Evolutionary conservation across 2,329 filamentous ascomycete species (phyloP), one percentile per base, ranked within the genome.

Genomic region (Volutella citrinella): DNA sequence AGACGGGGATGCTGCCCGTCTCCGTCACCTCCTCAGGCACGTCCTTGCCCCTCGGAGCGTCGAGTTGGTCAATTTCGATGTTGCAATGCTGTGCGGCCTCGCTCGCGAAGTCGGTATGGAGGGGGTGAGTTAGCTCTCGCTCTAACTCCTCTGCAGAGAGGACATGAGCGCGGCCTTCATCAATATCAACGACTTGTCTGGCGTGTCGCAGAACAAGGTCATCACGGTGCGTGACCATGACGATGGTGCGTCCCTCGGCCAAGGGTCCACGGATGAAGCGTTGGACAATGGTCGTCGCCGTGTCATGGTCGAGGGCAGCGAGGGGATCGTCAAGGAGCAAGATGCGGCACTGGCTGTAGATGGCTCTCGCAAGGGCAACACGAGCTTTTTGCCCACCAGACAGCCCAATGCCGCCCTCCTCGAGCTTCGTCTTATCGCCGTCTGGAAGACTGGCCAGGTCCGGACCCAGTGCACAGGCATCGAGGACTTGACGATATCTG

Each of bases 201-300:
- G 88, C 86, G 26, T 89, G 68, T n/a, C 75, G 70, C 14, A 78
- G 74, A 39, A 88, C 86, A 9, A 95, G 65, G 41, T 90, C 82
- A n/a, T 90, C 82, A 22, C 82, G 73, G 55, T 89, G 84, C 0
- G 87, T 89, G 29, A 91, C 86, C 25, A 89, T 77, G n/a, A 93
- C 76, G 0, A 87, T 81, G 0, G 84, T 86, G 6, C 86, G 74
- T 7, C 69, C 73, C 35, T 78, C 74, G 9, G 74, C 65, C 0
- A 84, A 74, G 0, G 82, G 67, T 1, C 75, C 74, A 14, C 74
- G 70, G 32, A 88, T 68, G 46, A 65, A 73, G 59, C 66, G 76
- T 43, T 63, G 76, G 72, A 95, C 49, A 57, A 67, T 87, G 48
- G 54, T 74, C 56, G 60, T 76, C 1, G 76, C 77, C 0, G 79